Conservation (phyloP, 2,329 filamentous ascomycete species). For the Chrysoporthe puriensis region DNA sequence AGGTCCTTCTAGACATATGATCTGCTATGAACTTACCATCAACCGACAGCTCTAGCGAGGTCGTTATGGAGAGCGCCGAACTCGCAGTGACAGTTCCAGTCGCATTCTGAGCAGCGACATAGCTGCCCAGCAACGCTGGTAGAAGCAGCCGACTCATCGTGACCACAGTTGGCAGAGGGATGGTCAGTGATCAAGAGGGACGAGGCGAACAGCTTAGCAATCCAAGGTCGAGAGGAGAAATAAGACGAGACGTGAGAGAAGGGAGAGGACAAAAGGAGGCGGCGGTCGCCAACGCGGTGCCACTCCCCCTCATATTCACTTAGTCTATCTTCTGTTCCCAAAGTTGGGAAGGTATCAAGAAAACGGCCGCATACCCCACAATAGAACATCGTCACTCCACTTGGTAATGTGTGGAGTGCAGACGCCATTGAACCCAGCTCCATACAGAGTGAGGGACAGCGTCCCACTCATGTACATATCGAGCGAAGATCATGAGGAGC, state of each 20-base stretch:
- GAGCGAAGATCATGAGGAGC: neutral
- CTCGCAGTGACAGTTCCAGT: constrained; percentile 6
- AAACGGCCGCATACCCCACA: constrained; percentile 9
- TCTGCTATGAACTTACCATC: neutral
- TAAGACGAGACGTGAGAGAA: neutral
- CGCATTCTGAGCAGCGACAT: constrained; percentile 10
- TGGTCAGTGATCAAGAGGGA: neutral
- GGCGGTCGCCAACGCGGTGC: neutral
- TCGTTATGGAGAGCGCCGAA: constrained; percentile 12
- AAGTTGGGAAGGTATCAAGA: neutral
- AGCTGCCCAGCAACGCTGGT: constrained; percentile 13
- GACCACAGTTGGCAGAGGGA: neutral
- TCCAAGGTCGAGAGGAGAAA: neutral
- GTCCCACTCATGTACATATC: neutral
- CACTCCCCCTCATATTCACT: neutral
- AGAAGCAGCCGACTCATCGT: constrained; percentile 14
- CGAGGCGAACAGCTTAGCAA: neutral
- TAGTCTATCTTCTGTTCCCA: neutral
- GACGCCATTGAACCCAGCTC: neutral
- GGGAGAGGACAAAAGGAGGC: neutral
- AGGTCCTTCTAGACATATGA: no score
- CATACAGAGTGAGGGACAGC: neutral
- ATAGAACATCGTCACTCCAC: neutral
- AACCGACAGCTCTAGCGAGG: constrained; percentile 16
- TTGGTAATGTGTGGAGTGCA: constrained; percentile 18